Base-by-base conservation (phyloP, 2,329 filamentous ascomycete species). In the Aspergillus sp. region DNA sequence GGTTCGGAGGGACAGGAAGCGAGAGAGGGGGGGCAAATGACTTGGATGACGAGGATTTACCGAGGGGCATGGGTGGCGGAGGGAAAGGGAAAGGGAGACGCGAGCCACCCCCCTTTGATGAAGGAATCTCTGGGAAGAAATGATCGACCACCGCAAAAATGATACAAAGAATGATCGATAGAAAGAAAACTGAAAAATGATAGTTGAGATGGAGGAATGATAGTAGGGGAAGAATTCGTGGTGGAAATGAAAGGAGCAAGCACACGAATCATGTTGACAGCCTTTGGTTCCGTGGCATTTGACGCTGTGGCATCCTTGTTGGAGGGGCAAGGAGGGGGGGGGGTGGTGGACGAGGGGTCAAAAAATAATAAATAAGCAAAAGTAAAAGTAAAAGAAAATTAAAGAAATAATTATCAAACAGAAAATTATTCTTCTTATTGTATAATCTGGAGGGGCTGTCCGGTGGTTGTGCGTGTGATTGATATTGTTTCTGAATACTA, bases 241-340 rank as follows among this genome's bases (percentile, higher is more conserved):
- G 60, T 62, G 60, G 60, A 60, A 60, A 62, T 60, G 56, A 59
- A 59, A 54, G 58, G 55, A 57, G 45, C 38, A 32, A 46, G 44
- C 32, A 55, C 56, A 59, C 56, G 57, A 60, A 60, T 59, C 56
- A 57, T 46, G 53, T 50, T 40, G 46, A 24, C 35, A 47, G 44
- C 14, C 38, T 43, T 38, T 44, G 45, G 13, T 46, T 58, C 53
- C 53, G 58, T 60, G 58, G 59, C 56, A 59, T 57, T 57, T 54
- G 51, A 54, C 41, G 50, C 42, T 36, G 49, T 41, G 35, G 44
- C 41, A 60, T 60, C 57, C 57, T 55, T 57, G 56, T 58, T 60
- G 51, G 59, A 61, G 59, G 59, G 59, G 59, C 58, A 60, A 55
- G 53, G 54, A 52, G 53, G 53, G 51, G 24, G 56, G n/a, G n/a